phyloP scores from a whole-genome alignment of 257 asterid species.

The Lycium barbarum region DNA sequence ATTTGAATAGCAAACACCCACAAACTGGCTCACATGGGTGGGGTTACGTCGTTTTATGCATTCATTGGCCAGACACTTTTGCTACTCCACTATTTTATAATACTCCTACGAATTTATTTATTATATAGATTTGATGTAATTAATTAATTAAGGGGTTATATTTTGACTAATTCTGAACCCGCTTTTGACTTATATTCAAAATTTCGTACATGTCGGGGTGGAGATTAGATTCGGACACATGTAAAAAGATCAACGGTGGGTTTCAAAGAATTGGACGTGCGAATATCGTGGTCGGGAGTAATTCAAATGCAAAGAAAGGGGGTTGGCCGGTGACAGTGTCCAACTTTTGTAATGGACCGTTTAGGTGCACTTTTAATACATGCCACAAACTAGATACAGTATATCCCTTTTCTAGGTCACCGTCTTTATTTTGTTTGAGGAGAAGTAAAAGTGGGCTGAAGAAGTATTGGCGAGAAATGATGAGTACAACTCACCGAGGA shows the following conservation, averaged over 20 bases:
- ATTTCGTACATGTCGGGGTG: conserved; percentile 28
- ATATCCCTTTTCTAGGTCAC: background rate
- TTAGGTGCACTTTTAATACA: background rate
- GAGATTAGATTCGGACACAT: conserved; percentile 26
- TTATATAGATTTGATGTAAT: background rate
- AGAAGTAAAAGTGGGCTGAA: no score
- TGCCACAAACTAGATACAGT: background rate
- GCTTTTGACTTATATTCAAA: conserved; percentile 42
- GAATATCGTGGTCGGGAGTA: background rate
- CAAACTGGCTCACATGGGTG: conserved; percentile 57
- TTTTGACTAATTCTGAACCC: conserved; percentile 39
- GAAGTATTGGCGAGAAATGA: no score
- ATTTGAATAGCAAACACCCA: background rate
- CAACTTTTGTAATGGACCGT: background rate
- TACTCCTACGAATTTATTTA: background rate
- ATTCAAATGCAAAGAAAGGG: background rate
- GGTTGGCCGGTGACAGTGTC: background rate
- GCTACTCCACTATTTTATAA: background rate
- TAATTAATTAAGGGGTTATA: conserved; percentile 12
- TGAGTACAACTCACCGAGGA: no score
- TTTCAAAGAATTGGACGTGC: conserved; percentile 22
- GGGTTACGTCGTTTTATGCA: conserved; percentile 59
- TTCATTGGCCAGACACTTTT: background rate
- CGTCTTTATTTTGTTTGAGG: no score
- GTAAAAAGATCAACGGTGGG: background rate